Percentiles rank a stretch among this genome's conserved stretches.
Evolutionary conservation across 2,329 filamentous ascomycete genomes (phyloP).

Genomic region (Lecanicillium sp.): DNA sequence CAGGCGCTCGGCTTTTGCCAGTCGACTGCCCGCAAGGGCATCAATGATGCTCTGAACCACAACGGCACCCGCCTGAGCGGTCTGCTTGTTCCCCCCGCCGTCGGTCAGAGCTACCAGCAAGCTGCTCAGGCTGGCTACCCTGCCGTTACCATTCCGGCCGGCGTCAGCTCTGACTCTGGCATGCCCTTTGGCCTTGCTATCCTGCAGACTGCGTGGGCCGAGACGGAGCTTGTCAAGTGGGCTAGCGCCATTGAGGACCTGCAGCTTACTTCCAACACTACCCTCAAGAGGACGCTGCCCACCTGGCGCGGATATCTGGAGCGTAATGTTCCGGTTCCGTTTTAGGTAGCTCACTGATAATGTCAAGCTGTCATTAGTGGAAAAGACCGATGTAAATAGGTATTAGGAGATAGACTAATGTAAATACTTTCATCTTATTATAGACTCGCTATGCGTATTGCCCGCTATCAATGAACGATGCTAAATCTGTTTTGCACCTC

Average conservation of each 20-base stretch:
- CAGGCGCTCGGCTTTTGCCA: constrained; percentile 57
- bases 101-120: constrained; percentile 60
- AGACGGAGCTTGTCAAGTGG: constrained; percentile 46
- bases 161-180: constrained; percentile 42
- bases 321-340: constrained; percentile 34
- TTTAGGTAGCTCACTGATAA: constrained; percentile 13
- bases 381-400: too few relatives aligned
- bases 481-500: too few relatives aligned
- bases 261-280: constrained; percentile 32
- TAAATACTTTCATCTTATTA: too few relatives aligned
- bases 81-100: constrained; percentile 60
- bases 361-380: too few relatives aligned
- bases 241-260: constrained; percentile 54
- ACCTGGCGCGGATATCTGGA: constrained; percentile 44
- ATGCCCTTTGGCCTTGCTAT: constrained; percentile 57
- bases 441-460: too few relatives aligned
- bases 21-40: constrained; percentile 55
- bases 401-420: too few relatives aligned
- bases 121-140: constrained; percentile 72
- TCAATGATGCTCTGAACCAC: constrained; percentile 56
- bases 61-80: constrained; percentile 44
- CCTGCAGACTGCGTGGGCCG: constrained; percentile 48
- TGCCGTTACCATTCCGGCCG: constrained; percentile 60
- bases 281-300: constrained; percentile 40
- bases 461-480: too few relatives aligned